phyloP scores from a whole-genome alignment of 148 eudicot genomes.

The Hydrangea macrophylla region DNA sequence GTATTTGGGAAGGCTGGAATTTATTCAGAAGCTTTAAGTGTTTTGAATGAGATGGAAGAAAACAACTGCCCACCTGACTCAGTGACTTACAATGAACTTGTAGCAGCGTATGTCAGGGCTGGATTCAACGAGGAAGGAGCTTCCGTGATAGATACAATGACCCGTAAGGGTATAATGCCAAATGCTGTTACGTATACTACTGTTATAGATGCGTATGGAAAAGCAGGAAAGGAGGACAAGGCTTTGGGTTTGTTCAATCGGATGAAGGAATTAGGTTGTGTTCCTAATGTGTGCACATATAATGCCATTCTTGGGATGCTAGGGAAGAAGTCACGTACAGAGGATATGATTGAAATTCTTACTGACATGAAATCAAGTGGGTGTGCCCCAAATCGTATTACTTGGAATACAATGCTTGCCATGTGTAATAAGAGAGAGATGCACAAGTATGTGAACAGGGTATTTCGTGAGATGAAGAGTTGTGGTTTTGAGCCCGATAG shows the following conservation, averaged over 20 bases:
- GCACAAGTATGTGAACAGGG: slow-evolving; percentile 65
- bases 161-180: slow-evolving; percentile 67
- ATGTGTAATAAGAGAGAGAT: slow-evolving; percentile 70
- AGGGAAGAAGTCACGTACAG: slow-evolving; percentile 66
- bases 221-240: slow-evolving; percentile 69
- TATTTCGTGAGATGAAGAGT: slow-evolving; percentile 84
- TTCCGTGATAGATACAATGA: slow-evolving; percentile 67
- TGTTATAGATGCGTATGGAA: slow-evolving; percentile 80
- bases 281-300: slow-evolving; percentile 85
- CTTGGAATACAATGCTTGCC: slow-evolving; percentile 92
- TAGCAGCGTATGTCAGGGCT: slow-evolving; percentile 76
- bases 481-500: slow-evolving; percentile 87
- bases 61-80: slow-evolving; percentile 61
- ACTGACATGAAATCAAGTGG: slow-evolving; percentile 76
- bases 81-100: slow-evolving; percentile 82
- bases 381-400: slow-evolving; percentile 70
- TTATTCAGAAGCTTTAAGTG: slow-evolving; percentile 63
- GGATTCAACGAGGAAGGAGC: slow-evolving; percentile 82
- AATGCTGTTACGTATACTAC: slow-evolving; percentile 86
- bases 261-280: slow-evolving; percentile 81
- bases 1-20: slow-evolving; percentile 84
- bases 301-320: slow-evolving; percentile 77
- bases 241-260: slow-evolving; percentile 60
- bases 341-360: slow-evolving; percentile 69
- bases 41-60: slow-evolving; percentile 79